Percentiles rank a stretch among this genome's conserved stretches.
These are phyloP conservation scores for Astraeus odoratus DNA, from an alignment of 768 basidiomycete genomes.

Conservation along the genomic window DNA sequence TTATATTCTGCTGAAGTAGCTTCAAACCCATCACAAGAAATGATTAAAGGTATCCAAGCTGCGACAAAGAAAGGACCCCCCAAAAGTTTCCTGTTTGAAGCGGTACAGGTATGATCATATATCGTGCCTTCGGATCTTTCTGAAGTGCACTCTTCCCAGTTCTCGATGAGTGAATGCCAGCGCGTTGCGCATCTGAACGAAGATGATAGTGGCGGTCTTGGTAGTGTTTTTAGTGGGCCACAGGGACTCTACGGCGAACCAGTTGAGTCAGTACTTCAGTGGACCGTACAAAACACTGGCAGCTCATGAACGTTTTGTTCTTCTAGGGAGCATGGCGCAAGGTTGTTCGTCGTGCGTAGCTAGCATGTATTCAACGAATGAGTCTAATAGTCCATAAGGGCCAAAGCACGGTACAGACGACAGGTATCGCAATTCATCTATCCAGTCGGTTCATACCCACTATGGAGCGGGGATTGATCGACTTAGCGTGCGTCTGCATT, in stretches of 20 bases:
- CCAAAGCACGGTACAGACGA: constrained; percentile 86
- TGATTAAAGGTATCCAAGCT: constrained; percentile 61
- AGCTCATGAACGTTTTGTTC: constrained; percentile 29
- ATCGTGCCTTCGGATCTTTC: neutral
- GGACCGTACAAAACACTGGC: neutral
- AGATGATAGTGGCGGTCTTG: constrained; percentile 45
- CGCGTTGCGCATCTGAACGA: constrained; percentile 55
- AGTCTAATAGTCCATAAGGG: constrained; percentile 38
- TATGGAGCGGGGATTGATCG: constrained; percentile 89
- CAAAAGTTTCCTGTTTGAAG: constrained; percentile 56
- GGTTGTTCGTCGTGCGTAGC: constrained; percentile 65
- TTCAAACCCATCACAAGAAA: constrained; percentile 52
- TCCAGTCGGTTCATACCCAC: constrained; percentile 89
- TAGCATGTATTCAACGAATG: constrained; percentile 1
- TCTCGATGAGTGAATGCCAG: constrained; percentile 69
- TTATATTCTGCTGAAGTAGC: constrained; percentile 32
- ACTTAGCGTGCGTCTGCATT: constrained; percentile 56
- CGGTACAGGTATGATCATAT: constrained; percentile 62
- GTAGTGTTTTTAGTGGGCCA: constrained; percentile 56
- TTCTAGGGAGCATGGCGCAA: constrained; percentile 42
- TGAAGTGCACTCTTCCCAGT: constrained; percentile 32
- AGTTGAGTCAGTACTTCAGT: constrained; percentile 46
- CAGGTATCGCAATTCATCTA: constrained; percentile 60
- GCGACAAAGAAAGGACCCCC: constrained; percentile 92
- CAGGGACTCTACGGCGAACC: constrained; percentile 77